phyloP scores from a whole-genome alignment of 768 basidiomycete genomes.

The Tylopilus intermedius region DNA sequence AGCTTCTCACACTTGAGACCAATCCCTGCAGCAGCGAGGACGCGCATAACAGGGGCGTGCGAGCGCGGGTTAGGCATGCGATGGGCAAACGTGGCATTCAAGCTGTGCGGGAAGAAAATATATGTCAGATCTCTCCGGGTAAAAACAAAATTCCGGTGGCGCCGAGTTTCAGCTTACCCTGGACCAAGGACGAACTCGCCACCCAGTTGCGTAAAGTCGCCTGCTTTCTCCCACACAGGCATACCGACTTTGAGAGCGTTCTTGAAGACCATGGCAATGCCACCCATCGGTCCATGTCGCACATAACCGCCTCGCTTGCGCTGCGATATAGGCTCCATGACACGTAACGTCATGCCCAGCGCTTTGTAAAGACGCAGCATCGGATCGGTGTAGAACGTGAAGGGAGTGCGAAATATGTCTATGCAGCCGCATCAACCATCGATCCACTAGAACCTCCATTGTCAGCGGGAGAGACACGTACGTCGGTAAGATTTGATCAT shows the following conservation, averaged over 20 bases:
- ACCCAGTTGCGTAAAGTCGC: constrained; percentile 74
- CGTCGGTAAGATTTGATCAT: constrained; percentile 74
- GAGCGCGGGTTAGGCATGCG: constrained; percentile 75
- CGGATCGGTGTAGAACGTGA: constrained; percentile 78
- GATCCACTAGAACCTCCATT: neutral
- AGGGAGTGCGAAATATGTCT: constrained; percentile 70
- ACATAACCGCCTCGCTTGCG: constrained; percentile 55
- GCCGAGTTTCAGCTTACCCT: constrained; percentile 39
- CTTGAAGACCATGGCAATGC: constrained; percentile 69
- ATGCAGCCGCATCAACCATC: neutral
- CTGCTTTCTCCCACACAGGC: constrained; percentile 78
- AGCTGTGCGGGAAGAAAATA: constrained; percentile 30
- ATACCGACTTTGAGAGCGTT: constrained; percentile 70
- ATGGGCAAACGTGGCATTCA: constrained; percentile 71
- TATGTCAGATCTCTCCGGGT: neutral
- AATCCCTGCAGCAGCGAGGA: constrained; percentile 61
- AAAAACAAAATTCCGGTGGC: neutral
- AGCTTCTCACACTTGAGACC: constrained; percentile 24
- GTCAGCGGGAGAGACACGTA: constrained; percentile 28
- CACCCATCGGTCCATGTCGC: constrained; percentile 58
- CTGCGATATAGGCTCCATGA: constrained; percentile 39
- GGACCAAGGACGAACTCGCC: constrained; percentile 82
- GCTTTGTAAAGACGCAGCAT: constrained; percentile 60
- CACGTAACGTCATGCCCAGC: constrained; percentile 67
- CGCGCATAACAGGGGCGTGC: constrained; percentile 68